Evolutionary conservation across 2,329 filamentous ascomycete genomes (phyloP).

Genomic region (Dendrostoma leiphaemia): DNA sequence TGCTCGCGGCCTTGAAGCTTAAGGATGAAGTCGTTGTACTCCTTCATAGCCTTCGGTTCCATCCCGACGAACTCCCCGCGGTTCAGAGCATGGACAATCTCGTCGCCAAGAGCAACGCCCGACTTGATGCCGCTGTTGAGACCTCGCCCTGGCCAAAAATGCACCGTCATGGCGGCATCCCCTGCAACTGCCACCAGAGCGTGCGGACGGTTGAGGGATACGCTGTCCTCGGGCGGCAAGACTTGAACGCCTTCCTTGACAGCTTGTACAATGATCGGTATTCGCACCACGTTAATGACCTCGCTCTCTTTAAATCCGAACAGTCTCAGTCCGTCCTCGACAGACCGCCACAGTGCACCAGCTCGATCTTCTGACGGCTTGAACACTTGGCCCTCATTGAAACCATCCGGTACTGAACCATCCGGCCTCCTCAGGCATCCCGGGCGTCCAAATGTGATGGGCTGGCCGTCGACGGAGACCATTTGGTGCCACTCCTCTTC

Average conservation of each 20-base stretch:
- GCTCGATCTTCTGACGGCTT: slow-evolving; percentile 30
- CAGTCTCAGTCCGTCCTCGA: slow-evolving; percentile 34
- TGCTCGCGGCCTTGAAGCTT: slow-evolving; percentile 34
- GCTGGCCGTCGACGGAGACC: slow-evolving; percentile 29
- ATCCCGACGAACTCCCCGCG: slow-evolving; percentile 30
- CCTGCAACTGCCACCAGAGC: slow-evolving; percentile 33
- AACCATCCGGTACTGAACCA: slow-evolving; percentile 30
- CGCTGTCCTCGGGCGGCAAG: slow-evolving; percentile 26
- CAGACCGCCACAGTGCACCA: slow-evolving; percentile 30
- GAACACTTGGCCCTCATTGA: slow-evolving; percentile 30
- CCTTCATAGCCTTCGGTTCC: slow-evolving; percentile 28
- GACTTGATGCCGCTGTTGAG: slow-evolving; percentile 36
- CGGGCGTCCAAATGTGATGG: slow-evolving; percentile 32
- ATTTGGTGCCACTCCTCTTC: slow-evolving; percentile 35
- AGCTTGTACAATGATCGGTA: slow-evolving; percentile 34
- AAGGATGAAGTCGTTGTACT: slow-evolving; percentile 35
- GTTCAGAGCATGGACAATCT: slow-evolving; percentile 33
- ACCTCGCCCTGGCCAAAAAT: slow-evolving; percentile 35
- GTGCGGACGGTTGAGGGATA: slow-evolving; percentile 27
- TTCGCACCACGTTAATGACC: slow-evolving; percentile 35
- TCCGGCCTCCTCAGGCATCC: slow-evolving; percentile 27
- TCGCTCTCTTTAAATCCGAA: slow-evolving; percentile 35
- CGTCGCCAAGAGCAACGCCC: slow-evolving; percentile 33
- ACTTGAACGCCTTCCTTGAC: slow-evolving; percentile 31
- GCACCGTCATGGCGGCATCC: slow-evolving; percentile 35